These are phyloP conservation scores for Alopecurus myosuroides DNA, from an alignment of 176 grass and related monocot genomes.

Conservation along the genomic window DNA sequence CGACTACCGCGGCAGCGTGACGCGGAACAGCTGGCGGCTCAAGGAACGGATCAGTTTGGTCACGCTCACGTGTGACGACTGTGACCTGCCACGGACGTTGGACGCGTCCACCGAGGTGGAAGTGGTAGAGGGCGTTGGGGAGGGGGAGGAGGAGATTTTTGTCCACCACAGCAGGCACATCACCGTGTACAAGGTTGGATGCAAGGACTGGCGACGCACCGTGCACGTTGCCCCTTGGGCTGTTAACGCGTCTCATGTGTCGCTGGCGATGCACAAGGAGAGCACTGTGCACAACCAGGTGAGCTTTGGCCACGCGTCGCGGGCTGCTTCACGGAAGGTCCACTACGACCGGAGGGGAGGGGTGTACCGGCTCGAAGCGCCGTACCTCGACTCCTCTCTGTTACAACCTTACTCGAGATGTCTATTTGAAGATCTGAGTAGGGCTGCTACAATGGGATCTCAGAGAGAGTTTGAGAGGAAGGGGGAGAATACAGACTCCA, in stretches of 20 bases:
- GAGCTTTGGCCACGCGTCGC: not conserved
- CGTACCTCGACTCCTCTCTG: too few species aligned
- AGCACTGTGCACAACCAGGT: not conserved
- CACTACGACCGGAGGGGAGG: not conserved
- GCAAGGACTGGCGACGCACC: not conserved
- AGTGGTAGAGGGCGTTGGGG: not conserved
- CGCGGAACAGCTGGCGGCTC: not conserved
- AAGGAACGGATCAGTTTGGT: not conserved
- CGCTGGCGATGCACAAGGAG: not conserved
- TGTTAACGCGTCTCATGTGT: not conserved
- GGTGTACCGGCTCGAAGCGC: too few species aligned
- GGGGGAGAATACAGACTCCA: too few species aligned
- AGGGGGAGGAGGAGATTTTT: not conserved
- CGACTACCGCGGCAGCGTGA: not conserved
- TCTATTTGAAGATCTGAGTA: too few species aligned
- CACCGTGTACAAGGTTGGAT: not conserved
- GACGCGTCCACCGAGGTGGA: not conserved
- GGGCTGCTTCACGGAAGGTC: not conserved
- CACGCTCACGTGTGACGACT: not conserved
- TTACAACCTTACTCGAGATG: too few species aligned
- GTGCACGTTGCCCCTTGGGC: not conserved
- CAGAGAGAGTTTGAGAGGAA: too few species aligned
- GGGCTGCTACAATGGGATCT: too few species aligned
- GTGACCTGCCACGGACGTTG: not conserved
- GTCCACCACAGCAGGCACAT: not conserved